phyloP scores from a whole-genome alignment of 2,329 filamentous ascomycete genomes.

The Akanthomyces muscarius region DNA sequence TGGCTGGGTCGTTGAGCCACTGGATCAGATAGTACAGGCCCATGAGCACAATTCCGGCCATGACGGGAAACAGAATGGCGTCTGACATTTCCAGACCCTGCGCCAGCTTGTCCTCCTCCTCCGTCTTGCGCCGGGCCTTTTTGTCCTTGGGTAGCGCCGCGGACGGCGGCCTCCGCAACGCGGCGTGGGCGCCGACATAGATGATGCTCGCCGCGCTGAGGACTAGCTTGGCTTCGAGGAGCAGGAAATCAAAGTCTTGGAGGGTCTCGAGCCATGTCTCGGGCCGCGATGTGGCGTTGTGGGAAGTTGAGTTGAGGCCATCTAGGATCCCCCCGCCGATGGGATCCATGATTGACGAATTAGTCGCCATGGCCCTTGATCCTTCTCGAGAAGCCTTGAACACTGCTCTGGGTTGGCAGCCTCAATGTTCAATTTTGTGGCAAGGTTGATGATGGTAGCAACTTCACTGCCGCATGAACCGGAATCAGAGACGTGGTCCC shows the following conservation, averaged over 20 bases:
- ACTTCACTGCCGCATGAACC: neutral
- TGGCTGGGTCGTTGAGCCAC: slow-evolving; percentile 74
- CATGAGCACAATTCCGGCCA: slow-evolving; percentile 68
- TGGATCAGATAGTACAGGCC: slow-evolving; percentile 86
- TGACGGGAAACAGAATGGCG: slow-evolving; percentile 77
- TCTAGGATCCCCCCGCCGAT: slow-evolving; percentile 25
- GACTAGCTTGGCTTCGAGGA: slow-evolving; percentile 46
- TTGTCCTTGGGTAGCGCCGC: slow-evolving; percentile 58
- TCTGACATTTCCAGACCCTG: slow-evolving; percentile 63
- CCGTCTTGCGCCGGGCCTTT: slow-evolving; percentile 38
- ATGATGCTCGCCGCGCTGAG: slow-evolving; percentile 76
- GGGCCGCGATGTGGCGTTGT: slow-evolving; percentile 23
- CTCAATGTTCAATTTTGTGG: neutral
- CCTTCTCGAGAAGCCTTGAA: neutral
- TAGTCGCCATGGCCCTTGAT: slow-evolving; percentile 21
- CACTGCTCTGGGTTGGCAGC: neutral
- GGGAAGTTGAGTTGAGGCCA: slow-evolving; percentile 29
- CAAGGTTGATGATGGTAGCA: neutral
- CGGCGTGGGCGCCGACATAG: slow-evolving; percentile 79
- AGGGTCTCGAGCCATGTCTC: slow-evolving; percentile 29
- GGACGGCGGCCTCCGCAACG: slow-evolving; percentile 76
- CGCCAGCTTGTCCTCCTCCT: slow-evolving; percentile 47
- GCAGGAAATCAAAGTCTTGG: slow-evolving; percentile 38
- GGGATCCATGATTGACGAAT: slow-evolving; percentile 21
- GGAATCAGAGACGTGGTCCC: slow-evolving; percentile 9